Percentiles rank a stretch among this genome's conserved stretches.
phyloP scores from a whole-genome alignment of 139 green algal species.

The Coccomyxa sp. region DNA sequence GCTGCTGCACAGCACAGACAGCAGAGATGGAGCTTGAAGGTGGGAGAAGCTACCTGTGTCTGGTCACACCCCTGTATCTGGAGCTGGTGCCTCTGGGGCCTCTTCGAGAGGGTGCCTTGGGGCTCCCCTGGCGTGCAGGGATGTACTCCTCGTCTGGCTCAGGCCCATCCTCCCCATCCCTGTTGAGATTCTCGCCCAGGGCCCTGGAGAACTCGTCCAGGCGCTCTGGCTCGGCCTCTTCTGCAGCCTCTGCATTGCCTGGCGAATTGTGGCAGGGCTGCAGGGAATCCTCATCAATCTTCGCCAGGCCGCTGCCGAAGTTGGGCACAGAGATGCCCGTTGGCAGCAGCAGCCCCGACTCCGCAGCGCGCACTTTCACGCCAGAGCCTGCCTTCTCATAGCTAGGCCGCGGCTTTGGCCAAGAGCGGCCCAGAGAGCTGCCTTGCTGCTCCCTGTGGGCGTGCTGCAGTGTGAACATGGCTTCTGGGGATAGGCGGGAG shows the following conservation, averaged over 20 bases:
- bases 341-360: background rate
- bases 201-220: background rate
- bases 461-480: background rate
- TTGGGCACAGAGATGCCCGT: background rate
- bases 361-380: background rate
- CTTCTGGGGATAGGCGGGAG: background rate
- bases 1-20: background rate
- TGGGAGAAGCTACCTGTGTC: constrained; percentile 26
- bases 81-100: constrained; percentile 18
- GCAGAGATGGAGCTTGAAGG: background rate
- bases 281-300: background rate
- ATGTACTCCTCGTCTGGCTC: background rate
- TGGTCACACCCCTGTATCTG: constrained; percentile 33
- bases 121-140: background rate
- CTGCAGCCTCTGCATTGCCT: background rate
- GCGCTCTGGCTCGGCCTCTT: background rate
- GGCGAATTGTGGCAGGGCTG: background rate
- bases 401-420: too few species aligned
- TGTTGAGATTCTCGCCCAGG: background rate
- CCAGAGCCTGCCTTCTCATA: background rate
- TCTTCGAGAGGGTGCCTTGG: background rate
- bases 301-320: background rate
- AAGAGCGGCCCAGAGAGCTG: too few species aligned
- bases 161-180: background rate
- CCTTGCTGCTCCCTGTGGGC: background rate